Evolutionary conservation across 108 stramenopile genomes (phyloP).

Genomic region (Epithemia pelagica): DNA sequence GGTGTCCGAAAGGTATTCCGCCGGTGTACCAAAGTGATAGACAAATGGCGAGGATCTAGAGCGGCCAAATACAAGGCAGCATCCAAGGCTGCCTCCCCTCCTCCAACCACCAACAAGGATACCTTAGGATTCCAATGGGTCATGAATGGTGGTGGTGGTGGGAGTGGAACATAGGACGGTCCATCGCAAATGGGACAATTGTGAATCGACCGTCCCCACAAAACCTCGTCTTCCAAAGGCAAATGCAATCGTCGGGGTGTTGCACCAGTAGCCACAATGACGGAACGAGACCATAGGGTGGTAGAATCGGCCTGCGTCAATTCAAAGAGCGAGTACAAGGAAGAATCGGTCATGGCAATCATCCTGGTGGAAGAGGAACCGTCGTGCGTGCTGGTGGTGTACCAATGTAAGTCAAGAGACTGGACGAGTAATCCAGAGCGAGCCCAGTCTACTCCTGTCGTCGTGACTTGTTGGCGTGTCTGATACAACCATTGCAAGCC

Average conservation of each 20-base stretch:
- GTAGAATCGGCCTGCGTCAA: neutral
- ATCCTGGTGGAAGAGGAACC: neutral
- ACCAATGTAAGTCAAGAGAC: neutral
- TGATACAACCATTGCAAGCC: neutral
- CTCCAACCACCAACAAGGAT: constrained; percentile 86
- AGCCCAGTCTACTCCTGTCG: neutral
- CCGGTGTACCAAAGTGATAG: constrained; percentile 88
- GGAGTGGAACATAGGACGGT: constrained; percentile 54
- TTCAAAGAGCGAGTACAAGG: too few relatives aligned
- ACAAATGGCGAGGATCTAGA: constrained; percentile 33
- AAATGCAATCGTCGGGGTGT: constrained; percentile 87
- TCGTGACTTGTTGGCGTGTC: neutral
- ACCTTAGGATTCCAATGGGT: neutral
- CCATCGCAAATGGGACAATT: constrained; percentile 96
- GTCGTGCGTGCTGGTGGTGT: neutral
- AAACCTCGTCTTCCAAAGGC: constrained; percentile 71
- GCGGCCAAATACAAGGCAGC: constrained; percentile 89
- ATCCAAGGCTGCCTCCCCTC: constrained; percentile 96
- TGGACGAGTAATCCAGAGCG: neutral
- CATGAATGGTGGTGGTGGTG: too few relatives aligned
- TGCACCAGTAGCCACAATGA: constrained; percentile 94
- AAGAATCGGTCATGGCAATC: too few relatives aligned
- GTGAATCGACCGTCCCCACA: constrained; percentile 83
- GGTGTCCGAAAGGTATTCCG: constrained; percentile 86
- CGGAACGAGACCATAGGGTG: constrained; percentile 17